A percentile compares a stretch with the other conserved stretches of the same genome.
Conservation (phyloP, 768 basidiomycete genomes). For the Leccinum barrowsii region DNA sequence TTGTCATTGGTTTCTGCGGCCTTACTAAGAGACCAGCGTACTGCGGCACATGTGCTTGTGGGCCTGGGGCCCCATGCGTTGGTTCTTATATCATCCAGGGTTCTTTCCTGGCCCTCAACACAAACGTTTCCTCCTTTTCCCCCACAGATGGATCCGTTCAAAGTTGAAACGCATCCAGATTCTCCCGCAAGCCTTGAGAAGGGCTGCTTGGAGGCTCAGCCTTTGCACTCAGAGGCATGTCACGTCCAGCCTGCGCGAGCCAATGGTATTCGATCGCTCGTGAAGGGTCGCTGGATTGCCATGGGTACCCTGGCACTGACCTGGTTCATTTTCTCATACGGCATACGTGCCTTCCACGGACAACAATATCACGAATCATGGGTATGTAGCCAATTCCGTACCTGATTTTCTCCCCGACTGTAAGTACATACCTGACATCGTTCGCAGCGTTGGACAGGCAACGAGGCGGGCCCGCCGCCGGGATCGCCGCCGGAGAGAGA, state of each 20-base stretch:
- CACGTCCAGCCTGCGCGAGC: background rate
- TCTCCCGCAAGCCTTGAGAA: conserved; percentile 16
- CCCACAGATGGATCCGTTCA: conserved; percentile 13
- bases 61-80: background rate
- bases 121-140: background rate
- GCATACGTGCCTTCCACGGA: background rate
- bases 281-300: conserved; percentile 10
- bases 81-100: background rate
- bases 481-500: background rate
- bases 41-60: background rate
- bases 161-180: conserved; percentile 5
- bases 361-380: background rate
- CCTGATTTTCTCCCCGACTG: background rate
- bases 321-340: conserved; percentile 14
- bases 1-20: background rate
- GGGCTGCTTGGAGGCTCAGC: conserved; percentile 5
- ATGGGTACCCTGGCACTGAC: conserved; percentile 4
- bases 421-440: background rate
- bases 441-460: conserved; percentile 6
- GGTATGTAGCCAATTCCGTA: conserved; percentile 3
- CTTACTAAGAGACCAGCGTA: background rate
- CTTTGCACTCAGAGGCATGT: background rate
- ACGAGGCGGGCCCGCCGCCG: background rate
- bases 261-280: background rate
- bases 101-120: background rate